These are phyloP conservation scores for Termitomyces titanicus DNA, from an alignment of 768 basidiomycete genomes.

Conservation along the genomic window DNA sequence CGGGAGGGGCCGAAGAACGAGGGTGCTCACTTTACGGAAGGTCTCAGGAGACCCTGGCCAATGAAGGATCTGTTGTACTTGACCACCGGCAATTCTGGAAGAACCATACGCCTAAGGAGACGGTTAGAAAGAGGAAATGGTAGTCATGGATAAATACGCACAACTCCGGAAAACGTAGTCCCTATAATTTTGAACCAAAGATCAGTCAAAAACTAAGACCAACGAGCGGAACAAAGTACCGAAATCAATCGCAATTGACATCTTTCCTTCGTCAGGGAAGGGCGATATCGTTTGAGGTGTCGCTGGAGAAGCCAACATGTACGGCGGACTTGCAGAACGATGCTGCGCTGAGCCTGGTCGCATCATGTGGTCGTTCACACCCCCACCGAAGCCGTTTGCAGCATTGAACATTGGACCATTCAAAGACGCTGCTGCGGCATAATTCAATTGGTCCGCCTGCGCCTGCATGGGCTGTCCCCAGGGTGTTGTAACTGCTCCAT, in stretches of 20 bases:
- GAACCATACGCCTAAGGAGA: constrained; percentile 73
- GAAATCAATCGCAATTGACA: constrained; percentile 83
- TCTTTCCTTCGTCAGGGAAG: constrained; percentile 62
- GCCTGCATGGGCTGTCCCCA: constrained; percentile 39
- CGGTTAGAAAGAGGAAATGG: constrained; percentile 5
- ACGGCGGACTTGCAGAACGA: constrained; percentile 13
- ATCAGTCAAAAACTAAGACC: not conserved
- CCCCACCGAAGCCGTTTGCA: constrained; percentile 17
- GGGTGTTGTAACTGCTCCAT: constrained; percentile 16
- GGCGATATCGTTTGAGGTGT: constrained; percentile 20
- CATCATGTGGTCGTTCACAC: constrained; percentile 24
- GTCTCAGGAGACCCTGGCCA: constrained; percentile 88
- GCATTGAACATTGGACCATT: constrained; percentile 24
- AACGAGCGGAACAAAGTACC: constrained; percentile 39
- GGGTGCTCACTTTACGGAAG: constrained; percentile 62
- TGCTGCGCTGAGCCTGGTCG: constrained; percentile 29
- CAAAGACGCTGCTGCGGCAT: constrained; percentile 14
- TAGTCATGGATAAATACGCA: constrained; percentile 36
- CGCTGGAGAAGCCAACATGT: constrained; percentile 19
- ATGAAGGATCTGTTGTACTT: constrained; percentile 77
- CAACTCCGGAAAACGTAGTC: constrained; percentile 86
- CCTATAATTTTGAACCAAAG: constrained; percentile 37
- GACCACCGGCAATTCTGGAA: constrained; percentile 74
- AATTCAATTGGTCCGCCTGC: constrained; percentile 27
- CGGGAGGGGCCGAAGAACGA: not conserved